Conservation (phyloP, 2,329 filamentous ascomycete species). For the Calonectria honghensis region DNA sequence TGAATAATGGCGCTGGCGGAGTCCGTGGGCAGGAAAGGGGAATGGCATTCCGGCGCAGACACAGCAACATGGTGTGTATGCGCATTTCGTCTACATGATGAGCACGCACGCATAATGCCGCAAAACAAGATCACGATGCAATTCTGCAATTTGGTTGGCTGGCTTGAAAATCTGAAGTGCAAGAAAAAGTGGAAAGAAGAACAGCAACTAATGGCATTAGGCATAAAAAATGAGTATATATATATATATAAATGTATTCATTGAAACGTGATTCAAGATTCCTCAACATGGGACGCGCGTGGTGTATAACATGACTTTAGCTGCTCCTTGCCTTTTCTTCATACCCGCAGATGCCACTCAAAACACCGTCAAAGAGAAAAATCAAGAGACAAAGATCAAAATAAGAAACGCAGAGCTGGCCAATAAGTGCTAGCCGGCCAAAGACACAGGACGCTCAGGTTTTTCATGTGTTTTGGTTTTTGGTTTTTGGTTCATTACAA, state of each 20-base stretch:
- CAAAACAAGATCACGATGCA: background rate
- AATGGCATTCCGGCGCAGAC: constrained; percentile 37
- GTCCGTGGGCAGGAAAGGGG: constrained; percentile 48
- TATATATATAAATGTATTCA: constrained; percentile 13
- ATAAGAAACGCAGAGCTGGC: background rate
- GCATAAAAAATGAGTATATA: constrained; percentile 11
- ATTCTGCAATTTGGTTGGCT: constrained; percentile 5
- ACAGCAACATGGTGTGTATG: constrained; percentile 30
- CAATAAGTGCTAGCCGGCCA: constrained; percentile 13
- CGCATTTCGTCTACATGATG: constrained; percentile 36
- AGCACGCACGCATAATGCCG: background rate
- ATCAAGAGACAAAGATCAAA: background rate
- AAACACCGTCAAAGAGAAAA: background rate
- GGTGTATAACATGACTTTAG: constrained; percentile 19
- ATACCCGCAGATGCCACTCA: constrained; percentile 9
- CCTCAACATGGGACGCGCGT: background rate
- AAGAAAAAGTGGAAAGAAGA: background rate
- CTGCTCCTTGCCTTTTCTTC: background rate
- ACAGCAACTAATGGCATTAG: constrained; percentile 9
- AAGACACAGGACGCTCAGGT: constrained; percentile 40
- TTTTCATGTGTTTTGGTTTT: constrained; percentile 43
- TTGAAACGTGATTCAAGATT: constrained; percentile 19
- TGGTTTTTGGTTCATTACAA: constrained; percentile 54
- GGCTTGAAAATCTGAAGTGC: background rate
- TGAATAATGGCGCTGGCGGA: constrained; percentile 53